Evolutionary conservation across 495 filamentous ascomycete genomes (phyloP), one percentile per base, ranked within the genome.

Genomic region (Margaritispora aquatica): DNA sequence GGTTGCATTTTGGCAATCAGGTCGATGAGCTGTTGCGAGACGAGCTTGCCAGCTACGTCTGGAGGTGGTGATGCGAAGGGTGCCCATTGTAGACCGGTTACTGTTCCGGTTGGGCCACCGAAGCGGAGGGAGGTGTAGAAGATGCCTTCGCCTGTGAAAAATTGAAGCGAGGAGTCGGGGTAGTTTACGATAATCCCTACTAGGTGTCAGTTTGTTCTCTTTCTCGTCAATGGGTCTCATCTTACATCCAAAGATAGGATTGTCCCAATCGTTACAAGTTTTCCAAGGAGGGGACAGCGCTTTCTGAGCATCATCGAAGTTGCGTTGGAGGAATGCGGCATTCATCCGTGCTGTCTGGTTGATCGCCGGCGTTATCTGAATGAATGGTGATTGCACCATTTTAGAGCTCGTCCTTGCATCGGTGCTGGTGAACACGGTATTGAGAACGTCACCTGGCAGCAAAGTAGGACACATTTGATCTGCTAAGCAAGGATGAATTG

Each of bases 81-180:
- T 0, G 71, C 59, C 72, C 73, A 79, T 27, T 70, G 47, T 2
- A 50, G 20, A 5, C 47, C 20, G 24, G 47, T 26, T n/a, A 50
- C 24, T 3, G 47, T 50, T 50, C 47, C 47, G n/a, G 20, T 50
- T n/a, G 47, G 47, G 4, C 47, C 73, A 17, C 68, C 71, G 47
- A 77, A 9, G 15, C 73, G 71, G 0, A 81, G 63, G 56, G 79
- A 80, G 20, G 73, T 66, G 65, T 78, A 81, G 65, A 83, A 83
- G 0, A 64, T 73, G 2, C 81, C 80, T 38, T 80, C 76, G 0
- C 56, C 46, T 0, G 69, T 27, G 61, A 83, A 83, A 13, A 83
- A 29, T 63, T 82, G 79, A 7, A 84, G 52, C 0, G 73, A 74
- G 23, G 64, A 58, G 61, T 83, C 70, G 54, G 65, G 69, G 60